Conservation (phyloP, 768 basidiomycete species). For the Leccinellum albellum region DNA sequence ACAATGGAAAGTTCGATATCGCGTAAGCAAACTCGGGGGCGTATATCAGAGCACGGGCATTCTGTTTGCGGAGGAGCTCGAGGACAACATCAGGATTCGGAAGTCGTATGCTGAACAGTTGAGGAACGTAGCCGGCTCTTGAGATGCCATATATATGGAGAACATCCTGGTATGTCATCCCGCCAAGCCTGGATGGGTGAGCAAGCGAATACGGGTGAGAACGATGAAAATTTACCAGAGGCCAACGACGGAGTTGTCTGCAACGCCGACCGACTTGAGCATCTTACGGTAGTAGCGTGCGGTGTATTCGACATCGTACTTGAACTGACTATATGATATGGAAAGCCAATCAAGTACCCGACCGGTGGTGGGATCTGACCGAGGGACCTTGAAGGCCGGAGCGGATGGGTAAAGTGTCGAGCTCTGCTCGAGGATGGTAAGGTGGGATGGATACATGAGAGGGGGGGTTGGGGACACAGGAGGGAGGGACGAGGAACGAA, state of each 20-base stretch:
- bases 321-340: slow-evolving; percentile 64
- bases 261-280: slow-evolving; percentile 46
- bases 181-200: slow-evolving; percentile 54
- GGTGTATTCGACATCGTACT: slow-evolving; percentile 57
- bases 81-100: slow-evolving; percentile 69
- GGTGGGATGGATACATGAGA: slow-evolving; percentile 45
- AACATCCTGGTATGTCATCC: slow-evolving; percentile 67
- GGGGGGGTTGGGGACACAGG: slow-evolving; percentile 8
- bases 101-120: slow-evolving; percentile 73
- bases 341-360: slow-evolving; percentile 51
- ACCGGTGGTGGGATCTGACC: slow-evolving; percentile 39
- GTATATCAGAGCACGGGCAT: slow-evolving; percentile 61
- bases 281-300: slow-evolving; percentile 60
- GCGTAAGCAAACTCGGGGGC: slow-evolving; percentile 52
- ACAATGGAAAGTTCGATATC: slow-evolving; percentile 45
- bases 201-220: slow-evolving; percentile 1
- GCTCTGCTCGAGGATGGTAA: slow-evolving; percentile 58
- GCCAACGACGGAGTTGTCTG: slow-evolving; percentile 59
- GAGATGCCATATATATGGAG: slow-evolving; percentile 73
- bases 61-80: slow-evolving; percentile 61
- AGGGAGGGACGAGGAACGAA: not conserved
- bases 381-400: slow-evolving; percentile 61
- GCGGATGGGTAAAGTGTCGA: slow-evolving; percentile 46
- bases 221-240: slow-evolving; percentile 53
- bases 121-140: slow-evolving; percentile 73